These are phyloP conservation scores for Leccinum uliginosum DNA, from an alignment of 768 basidiomycete species.

Conservation along the genomic window DNA sequence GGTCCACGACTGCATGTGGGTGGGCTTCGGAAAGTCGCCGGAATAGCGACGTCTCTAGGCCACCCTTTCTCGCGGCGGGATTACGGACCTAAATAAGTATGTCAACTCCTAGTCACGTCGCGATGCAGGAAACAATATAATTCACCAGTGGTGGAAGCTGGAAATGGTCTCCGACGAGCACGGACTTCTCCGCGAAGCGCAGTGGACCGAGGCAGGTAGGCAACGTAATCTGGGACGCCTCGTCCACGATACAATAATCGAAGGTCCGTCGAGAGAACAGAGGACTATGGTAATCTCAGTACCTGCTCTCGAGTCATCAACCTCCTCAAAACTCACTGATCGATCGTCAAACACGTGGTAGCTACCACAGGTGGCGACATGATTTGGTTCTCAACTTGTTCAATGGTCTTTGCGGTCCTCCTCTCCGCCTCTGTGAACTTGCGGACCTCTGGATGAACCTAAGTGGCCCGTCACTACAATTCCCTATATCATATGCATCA, in stretches of 20 bases:
- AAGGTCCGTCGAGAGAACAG: slow-evolving; percentile 82
- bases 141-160: slow-evolving; percentile 91
- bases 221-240: slow-evolving; percentile 95
- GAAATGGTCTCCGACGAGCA: slow-evolving; percentile 96
- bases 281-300: slow-evolving; percentile 46
- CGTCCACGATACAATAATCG: slow-evolving; percentile 97
- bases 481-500: not conserved
- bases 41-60: slow-evolving; percentile 88
- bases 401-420: slow-evolving; percentile 59
- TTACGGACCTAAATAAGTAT: slow-evolving; percentile 66
- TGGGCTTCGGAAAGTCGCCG: slow-evolving; percentile 84
- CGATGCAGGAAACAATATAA: not conserved
- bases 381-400: slow-evolving; percentile 76
- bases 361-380: slow-evolving; percentile 92
- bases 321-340: slow-evolving; percentile 63
- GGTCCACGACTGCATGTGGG: slow-evolving; percentile 78
- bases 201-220: slow-evolving; percentile 94
- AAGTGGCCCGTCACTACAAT: not conserved
- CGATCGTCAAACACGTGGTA: slow-evolving; percentile 90
- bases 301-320: not conserved
- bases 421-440: slow-evolving; percentile 63
- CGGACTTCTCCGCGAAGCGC: slow-evolving; percentile 83
- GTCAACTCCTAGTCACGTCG: not conserved
- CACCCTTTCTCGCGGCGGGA: slow-evolving; percentile 71
- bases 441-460: slow-evolving; percentile 83